Conservation (phyloP, 768 basidiomycete species). For the Mycena floridula region DNA sequence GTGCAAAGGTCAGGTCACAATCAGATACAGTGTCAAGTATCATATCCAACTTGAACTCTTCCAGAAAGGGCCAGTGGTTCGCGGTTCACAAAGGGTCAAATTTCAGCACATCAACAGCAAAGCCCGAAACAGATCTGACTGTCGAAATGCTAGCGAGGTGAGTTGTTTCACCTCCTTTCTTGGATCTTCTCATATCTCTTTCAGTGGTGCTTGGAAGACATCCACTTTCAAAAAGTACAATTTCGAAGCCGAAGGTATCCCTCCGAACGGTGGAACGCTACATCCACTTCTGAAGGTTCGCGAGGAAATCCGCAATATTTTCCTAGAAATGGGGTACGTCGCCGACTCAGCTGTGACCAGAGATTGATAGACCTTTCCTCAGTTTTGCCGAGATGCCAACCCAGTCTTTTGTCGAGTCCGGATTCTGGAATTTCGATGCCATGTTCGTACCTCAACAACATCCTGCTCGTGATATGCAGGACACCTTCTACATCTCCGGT, state of each 20-base stretch:
- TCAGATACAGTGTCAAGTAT: no score
- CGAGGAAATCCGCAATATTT: slow-evolving; percentile 96
- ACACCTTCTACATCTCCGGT: slow-evolving; percentile 98
- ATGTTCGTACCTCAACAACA: slow-evolving; percentile 99
- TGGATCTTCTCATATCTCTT: slow-evolving; percentile 5
- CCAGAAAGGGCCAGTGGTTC: slow-evolving; percentile 95
- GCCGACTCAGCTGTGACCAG: not conserved
- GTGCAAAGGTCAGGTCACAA: slow-evolving; percentile 66
- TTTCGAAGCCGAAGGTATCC: slow-evolving; percentile 93
- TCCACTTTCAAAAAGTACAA: slow-evolving; percentile 97
- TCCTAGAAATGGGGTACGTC: slow-evolving; percentile 96
- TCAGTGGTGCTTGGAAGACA: slow-evolving; percentile 90
- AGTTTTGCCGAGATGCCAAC: slow-evolving; percentile 99
- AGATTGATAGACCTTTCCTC: slow-evolving; percentile 3
- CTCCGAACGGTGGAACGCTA: slow-evolving; percentile 84
- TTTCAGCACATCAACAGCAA: slow-evolving; percentile 87
- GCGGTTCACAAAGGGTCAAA: slow-evolving; percentile 75
- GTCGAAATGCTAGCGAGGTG: slow-evolving; percentile 92
- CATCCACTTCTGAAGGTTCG: slow-evolving; percentile 97
- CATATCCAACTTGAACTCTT: not conserved
- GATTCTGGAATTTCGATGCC: slow-evolving; percentile 99
- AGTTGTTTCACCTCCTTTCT: slow-evolving; percentile 19
- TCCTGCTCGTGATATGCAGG: slow-evolving; percentile 95
- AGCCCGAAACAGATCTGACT: slow-evolving; percentile 94
- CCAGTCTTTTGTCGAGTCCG: slow-evolving; percentile 90